Evolutionary conservation across 768 basidiomycete species (phyloP).

Genomic region (Collybiopsis confluens): DNA sequence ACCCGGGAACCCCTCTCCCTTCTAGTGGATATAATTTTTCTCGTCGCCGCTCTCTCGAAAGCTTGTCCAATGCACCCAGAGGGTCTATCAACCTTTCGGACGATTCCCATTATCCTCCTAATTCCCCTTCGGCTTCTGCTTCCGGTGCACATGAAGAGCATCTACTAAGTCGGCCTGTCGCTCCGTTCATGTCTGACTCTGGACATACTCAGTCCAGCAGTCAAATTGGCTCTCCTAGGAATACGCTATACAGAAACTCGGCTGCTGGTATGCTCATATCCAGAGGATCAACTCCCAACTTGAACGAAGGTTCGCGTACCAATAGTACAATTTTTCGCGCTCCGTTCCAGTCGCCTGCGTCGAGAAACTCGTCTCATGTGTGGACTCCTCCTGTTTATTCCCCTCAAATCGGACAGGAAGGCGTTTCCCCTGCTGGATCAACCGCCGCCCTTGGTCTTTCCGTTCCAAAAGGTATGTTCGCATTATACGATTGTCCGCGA

Average conservation of each 20-base stretch:
- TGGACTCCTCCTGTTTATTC: constrained; percentile 57
- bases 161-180: constrained; percentile 25
- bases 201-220: constrained; percentile 13
- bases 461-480: neutral
- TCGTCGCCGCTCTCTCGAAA: constrained; percentile 8
- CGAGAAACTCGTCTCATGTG: constrained; percentile 54
- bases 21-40: constrained; percentile 16
- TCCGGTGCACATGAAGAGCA: neutral
- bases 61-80: neutral
- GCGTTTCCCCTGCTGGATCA: constrained; percentile 19
- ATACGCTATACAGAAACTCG: constrained; percentile 22
- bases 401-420: constrained; percentile 16
- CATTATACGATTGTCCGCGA: neutral
- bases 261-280: neutral
- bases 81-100: neutral
- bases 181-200: constrained; percentile 30
- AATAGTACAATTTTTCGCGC: constrained; percentile 54
- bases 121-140: neutral
- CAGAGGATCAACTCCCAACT: neutral
- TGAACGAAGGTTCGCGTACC: constrained; percentile 27
- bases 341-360: constrained; percentile 68
- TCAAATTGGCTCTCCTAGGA: constrained; percentile 24
- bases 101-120: neutral
- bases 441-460: constrained; percentile 25
- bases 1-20: constrained; percentile 42